Conservation (phyloP, 2,329 filamentous ascomycete species). For the Colletotrichum eleusines region DNA sequence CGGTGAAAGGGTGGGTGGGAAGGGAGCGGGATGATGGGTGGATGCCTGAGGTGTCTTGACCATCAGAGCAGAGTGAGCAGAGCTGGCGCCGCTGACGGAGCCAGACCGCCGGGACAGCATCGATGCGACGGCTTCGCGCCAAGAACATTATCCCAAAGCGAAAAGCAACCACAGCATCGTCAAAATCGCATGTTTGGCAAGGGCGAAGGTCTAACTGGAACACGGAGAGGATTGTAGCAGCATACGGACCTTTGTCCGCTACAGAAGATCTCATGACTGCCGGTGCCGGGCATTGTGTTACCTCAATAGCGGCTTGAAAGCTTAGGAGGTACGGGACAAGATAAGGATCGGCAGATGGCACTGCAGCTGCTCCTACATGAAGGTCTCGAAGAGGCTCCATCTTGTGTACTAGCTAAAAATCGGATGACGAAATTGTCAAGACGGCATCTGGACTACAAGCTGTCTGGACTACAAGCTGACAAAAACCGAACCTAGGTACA, state of each 20-base stretch:
- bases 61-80: constrained; percentile 22
- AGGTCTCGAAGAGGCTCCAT: background rate
- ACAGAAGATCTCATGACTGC: background rate
- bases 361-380: background rate
- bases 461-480: background rate
- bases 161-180: background rate
- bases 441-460: too few relatives aligned
- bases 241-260: background rate
- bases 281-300: background rate
- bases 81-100: constrained; percentile 35
- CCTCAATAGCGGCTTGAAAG: constrained; percentile 10
- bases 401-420: background rate
- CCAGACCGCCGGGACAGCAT: constrained; percentile 13
- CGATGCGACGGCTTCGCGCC: background rate
- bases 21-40: constrained; percentile 27
- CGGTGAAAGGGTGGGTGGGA: constrained; percentile 11
- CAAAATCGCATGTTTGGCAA: background rate
- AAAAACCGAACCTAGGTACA: background rate
- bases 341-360: background rate
- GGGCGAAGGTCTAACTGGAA: too few relatives aligned
- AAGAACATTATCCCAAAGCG: background rate
- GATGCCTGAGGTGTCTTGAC: constrained; percentile 23
- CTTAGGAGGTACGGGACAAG: background rate
- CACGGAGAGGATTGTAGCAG: too few relatives aligned
- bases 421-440: background rate